These are phyloP conservation scores for Pleoardoris graminearum DNA, from an alignment of 2,329 filamentous ascomycete genomes.

Conservation along the genomic window DNA sequence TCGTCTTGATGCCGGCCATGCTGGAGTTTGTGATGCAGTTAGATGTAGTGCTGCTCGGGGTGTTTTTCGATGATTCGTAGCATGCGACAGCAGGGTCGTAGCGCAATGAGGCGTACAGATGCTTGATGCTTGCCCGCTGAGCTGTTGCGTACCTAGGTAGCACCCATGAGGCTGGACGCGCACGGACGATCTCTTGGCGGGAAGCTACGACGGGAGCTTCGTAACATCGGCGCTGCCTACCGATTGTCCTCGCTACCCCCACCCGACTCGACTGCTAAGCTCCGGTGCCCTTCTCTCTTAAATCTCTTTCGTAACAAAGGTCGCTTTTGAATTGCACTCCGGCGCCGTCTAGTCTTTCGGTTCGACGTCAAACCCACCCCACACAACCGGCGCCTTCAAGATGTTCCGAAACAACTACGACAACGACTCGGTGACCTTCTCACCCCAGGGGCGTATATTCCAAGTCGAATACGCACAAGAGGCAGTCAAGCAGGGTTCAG, in stretches of 20 bases:
- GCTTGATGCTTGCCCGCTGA: slow-evolving; percentile 7
- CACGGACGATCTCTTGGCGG: slow-evolving; percentile 20
- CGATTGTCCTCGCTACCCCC: background rate
- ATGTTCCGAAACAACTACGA: slow-evolving; percentile 99
- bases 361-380: slow-evolving; percentile 1
- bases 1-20: slow-evolving; percentile 95
- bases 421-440: slow-evolving; percentile 99
- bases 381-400: slow-evolving; percentile 46
- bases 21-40: slow-evolving; percentile 19
- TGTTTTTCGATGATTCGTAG: background rate
- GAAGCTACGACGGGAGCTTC: slow-evolving; percentile 31
- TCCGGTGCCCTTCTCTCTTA: background rate
- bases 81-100: background rate
- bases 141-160: slow-evolving; percentile 26
- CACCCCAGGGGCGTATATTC: slow-evolving; percentile 98
- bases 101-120: background rate
- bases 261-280: background rate
- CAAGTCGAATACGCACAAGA: slow-evolving; percentile 99
- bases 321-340: background rate
- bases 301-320: background rate
- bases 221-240: slow-evolving; percentile 23
- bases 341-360: background rate
- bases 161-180: slow-evolving; percentile 15
- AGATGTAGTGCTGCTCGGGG: background rate
- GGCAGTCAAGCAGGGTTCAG: slow-evolving; percentile 98